phyloP scores from a whole-genome alignment of 306 rosid species.

The Ormosia emarginata region DNA sequence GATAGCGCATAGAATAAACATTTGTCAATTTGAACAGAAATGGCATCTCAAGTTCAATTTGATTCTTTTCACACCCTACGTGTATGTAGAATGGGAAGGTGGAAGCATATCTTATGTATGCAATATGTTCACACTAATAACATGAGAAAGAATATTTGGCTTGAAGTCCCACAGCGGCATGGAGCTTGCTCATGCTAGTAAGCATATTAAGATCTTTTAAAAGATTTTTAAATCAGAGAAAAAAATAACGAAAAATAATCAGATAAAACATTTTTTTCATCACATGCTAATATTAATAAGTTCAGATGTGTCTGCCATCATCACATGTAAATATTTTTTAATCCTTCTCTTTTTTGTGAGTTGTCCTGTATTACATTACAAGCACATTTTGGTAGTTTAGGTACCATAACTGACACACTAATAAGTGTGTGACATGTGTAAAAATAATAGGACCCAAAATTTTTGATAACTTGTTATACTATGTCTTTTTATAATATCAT shows the following conservation, averaged over 20 bases:
- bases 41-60: slow-evolving; percentile 11
- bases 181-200: slow-evolving; percentile 15
- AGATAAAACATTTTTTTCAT: neutral
- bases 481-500: too few relatives aligned
- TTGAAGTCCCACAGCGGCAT: slow-evolving; percentile 4
- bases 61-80: slow-evolving; percentile 25
- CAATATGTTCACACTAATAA: slow-evolving; percentile 30
- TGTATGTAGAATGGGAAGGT: neutral
- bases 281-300: too few relatives aligned
- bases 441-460: too few relatives aligned
- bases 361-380: too few relatives aligned
- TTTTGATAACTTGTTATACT: too few relatives aligned
- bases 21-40: neutral
- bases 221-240: neutral
- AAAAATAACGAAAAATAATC: neutral
- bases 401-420: too few relatives aligned
- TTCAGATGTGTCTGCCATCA: too few relatives aligned
- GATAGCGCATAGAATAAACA: neutral
- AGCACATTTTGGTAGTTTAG: too few relatives aligned
- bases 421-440: too few relatives aligned
- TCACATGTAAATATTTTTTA: too few relatives aligned
- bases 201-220: neutral
- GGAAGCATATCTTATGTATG: slow-evolving; percentile 22
- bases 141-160: neutral
- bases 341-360: too few relatives aligned